Evolutionary conservation across 2,329 filamentous ascomycete species (phyloP).

Genomic region (Alternaria tenuissima): DNA sequence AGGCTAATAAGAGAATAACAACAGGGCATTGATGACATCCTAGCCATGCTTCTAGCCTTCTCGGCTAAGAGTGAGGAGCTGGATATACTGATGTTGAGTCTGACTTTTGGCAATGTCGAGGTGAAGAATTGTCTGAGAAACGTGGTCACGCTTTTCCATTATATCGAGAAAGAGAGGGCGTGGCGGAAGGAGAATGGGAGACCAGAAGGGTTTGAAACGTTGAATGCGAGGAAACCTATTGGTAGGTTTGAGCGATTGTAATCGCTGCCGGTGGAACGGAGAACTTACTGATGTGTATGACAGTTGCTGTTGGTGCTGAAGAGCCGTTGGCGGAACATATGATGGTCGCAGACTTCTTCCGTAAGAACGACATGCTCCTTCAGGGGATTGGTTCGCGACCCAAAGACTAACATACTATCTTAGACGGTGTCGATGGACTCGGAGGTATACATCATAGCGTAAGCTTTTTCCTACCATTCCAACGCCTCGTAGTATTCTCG

Average conservation of each 20-base stretch:
- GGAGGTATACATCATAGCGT: slow-evolving; percentile 59
- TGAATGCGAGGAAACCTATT: slow-evolving; percentile 78
- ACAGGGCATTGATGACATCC: slow-evolving; percentile 86
- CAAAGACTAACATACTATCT: slow-evolving; percentile 8
- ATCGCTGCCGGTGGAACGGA: no score
- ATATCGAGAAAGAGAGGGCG: slow-evolving; percentile 85
- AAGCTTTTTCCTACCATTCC: slow-evolving; percentile 3
- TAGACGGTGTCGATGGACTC: slow-evolving; percentile 59
- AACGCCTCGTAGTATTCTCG: background rate
- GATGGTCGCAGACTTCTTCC: slow-evolving; percentile 77
- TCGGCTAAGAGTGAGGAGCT: slow-evolving; percentile 83
- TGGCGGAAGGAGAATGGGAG: slow-evolving; percentile 78
- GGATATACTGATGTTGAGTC: slow-evolving; percentile 82
- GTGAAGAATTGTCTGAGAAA: slow-evolving; percentile 88
- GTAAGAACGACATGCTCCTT: slow-evolving; percentile 60
- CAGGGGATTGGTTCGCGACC: fast-evolving
- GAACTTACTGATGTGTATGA: background rate
- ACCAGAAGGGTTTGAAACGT: slow-evolving; percentile 73
- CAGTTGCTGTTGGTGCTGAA: slow-evolving; percentile 83
- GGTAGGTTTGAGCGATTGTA: slow-evolving; percentile 29
- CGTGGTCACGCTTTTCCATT: slow-evolving; percentile 87
- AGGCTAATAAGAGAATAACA: background rate
- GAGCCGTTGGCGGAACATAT: slow-evolving; percentile 85
- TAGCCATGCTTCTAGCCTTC: slow-evolving; percentile 87
- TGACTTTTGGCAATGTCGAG: slow-evolving; percentile 94